phyloP scores from a whole-genome alignment of 2,329 filamentous ascomycete genomes.

The Exophiala bonariae region DNA sequence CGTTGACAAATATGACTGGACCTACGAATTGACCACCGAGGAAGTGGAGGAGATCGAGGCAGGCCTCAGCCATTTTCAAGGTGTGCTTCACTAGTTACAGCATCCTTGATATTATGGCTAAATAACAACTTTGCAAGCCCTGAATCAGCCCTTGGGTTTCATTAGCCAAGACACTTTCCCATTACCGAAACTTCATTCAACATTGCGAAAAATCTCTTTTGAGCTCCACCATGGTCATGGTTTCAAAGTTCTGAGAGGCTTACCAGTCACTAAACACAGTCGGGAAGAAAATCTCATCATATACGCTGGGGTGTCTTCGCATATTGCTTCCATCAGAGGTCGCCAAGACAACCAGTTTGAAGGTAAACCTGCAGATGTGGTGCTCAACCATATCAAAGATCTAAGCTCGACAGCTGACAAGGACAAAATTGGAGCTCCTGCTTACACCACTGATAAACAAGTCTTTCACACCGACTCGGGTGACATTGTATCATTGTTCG shows the following conservation, averaged over 20 bases:
- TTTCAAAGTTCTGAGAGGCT: conserved; percentile 46
- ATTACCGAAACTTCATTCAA: conserved; percentile 36
- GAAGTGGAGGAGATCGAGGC: conserved; percentile 46
- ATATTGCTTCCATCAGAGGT: conserved; percentile 41
- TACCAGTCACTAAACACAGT: conserved; percentile 38
- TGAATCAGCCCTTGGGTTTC: conserved; percentile 35
- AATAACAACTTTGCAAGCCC: conserved; percentile 29
- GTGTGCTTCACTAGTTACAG: conserved; percentile 23
- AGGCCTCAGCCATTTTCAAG: conserved; percentile 44
- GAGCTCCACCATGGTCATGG: conserved; percentile 43
- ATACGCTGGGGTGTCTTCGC: conserved; percentile 44
- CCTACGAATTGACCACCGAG: conserved; percentile 35
- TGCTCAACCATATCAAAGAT: conserved; percentile 64
- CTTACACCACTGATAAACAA: conserved; percentile 55
- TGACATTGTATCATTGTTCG: conserved; percentile 54
- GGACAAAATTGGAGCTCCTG: conserved; percentile 43
- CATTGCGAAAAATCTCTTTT: conserved; percentile 35
- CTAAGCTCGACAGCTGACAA: conserved; percentile 43
- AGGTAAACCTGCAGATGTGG: conserved; percentile 52
- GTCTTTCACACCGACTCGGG: conserved; percentile 58
- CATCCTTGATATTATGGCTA: conserved; percentile 4
- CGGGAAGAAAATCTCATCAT: conserved; percentile 42
- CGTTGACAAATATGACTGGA: conserved; percentile 41
- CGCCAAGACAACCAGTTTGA: conserved; percentile 45
- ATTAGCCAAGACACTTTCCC: conserved; percentile 48